Conservation (phyloP, 768 basidiomycete species). For the Hebeloma cylindrosporum region DNA sequence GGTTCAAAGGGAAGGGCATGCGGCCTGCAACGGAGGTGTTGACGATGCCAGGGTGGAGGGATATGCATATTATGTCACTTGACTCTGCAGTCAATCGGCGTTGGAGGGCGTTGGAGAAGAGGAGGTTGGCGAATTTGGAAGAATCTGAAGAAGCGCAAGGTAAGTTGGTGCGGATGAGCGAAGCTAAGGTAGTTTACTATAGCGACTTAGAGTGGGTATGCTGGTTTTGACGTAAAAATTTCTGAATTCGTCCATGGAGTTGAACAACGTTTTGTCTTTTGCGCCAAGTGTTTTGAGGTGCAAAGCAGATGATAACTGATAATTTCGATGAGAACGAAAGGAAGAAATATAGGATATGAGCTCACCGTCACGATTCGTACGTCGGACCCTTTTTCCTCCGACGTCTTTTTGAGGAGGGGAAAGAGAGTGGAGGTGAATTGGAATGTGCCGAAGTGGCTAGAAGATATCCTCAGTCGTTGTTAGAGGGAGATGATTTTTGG, state of each 20-base stretch:
- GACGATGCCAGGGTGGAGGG: slow-evolving; percentile 42
- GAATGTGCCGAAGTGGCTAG: slow-evolving; percentile 47
- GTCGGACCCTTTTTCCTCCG: slow-evolving; percentile 41
- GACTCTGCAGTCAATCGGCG: slow-evolving; percentile 16
- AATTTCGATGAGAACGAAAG: background rate
- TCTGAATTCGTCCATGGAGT: slow-evolving; percentile 14
- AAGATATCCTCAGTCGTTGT: background rate
- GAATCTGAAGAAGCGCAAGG: background rate
- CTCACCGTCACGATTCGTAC: slow-evolving; percentile 54
- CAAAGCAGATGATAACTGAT: slow-evolving; percentile 9
- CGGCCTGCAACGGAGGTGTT: slow-evolving; percentile 27
- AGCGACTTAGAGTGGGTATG: slow-evolving; percentile 15
- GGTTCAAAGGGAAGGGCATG: slow-evolving; percentile 14
- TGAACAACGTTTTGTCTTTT: slow-evolving; percentile 11
- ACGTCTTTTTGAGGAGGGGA: slow-evolving; percentile 47
- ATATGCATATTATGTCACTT: slow-evolving; percentile 33
- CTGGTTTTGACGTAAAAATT: slow-evolving; percentile 6
- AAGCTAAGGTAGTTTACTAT: slow-evolving; percentile 6
- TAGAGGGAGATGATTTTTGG: background rate
- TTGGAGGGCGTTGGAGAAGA: slow-evolving; percentile 18
- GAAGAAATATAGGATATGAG: background rate
- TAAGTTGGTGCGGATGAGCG: background rate
- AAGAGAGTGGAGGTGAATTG: slow-evolving; percentile 48
- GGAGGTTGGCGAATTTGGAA: slow-evolving; percentile 20
- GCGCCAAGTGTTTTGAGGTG: slow-evolving; percentile 4